Percentiles rank a stretch among this genome's conserved stretches.
Evolutionary conservation across 108 stramenopile genomes (phyloP).

Genomic region (Nitzschia palea): DNA sequence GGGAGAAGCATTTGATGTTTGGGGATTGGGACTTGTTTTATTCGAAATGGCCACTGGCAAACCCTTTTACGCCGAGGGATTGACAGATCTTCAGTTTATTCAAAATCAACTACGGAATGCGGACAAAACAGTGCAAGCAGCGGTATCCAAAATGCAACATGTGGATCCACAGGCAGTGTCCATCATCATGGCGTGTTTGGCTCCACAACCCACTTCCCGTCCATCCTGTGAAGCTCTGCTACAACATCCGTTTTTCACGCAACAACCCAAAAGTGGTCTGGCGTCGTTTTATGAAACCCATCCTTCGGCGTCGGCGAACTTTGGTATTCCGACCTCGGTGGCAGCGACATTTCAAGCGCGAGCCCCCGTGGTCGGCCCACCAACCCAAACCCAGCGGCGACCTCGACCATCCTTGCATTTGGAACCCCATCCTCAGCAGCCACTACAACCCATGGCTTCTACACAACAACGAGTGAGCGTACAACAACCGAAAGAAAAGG

Average conservation of each 20-base stretch:
- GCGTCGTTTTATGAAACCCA: background rate
- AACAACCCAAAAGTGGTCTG: background rate
- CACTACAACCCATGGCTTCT: too few relatives aligned
- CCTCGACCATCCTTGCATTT: too few relatives aligned
- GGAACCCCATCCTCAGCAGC: too few relatives aligned
- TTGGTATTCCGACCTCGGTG: background rate
- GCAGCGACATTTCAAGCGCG: too few relatives aligned
- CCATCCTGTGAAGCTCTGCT: background rate
- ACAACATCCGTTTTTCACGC: background rate
- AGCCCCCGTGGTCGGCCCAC: too few relatives aligned
- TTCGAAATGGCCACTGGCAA: slow-evolving; percentile 72
- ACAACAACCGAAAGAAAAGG: too few relatives aligned
- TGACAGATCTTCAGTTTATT: background rate
- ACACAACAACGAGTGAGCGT: too few relatives aligned
- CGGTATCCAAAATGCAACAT: background rate
- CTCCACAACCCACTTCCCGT: background rate
- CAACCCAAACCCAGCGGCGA: too few relatives aligned
- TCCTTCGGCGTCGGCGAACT: background rate
- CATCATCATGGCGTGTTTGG: slow-evolving; percentile 1
- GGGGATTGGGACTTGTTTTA: slow-evolving; percentile 74
- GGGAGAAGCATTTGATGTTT: slow-evolving; percentile 71
- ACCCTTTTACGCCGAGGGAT: background rate
- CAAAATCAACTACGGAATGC: background rate
- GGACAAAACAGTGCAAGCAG: background rate
- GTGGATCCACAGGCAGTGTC: background rate